These are phyloP conservation scores for Trichosporon coremiiforme DNA, from an alignment of 1,284 basidiomycete genomes.

Conservation along the genomic window DNA sequence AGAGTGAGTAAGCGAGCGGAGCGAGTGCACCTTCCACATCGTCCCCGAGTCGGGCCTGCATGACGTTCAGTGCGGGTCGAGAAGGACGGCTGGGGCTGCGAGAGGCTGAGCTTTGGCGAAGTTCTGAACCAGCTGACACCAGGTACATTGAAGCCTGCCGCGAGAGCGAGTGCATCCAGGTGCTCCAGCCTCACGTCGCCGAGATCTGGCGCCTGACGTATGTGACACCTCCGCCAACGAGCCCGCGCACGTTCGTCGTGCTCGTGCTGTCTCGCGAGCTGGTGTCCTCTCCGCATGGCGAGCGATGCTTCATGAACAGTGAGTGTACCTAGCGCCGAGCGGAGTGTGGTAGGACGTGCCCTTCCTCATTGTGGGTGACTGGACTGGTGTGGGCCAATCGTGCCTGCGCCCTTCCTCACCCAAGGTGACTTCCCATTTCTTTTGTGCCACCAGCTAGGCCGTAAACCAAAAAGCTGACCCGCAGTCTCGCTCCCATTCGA, in stretches of 20 bases:
- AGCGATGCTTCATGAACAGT: constrained; percentile 53
- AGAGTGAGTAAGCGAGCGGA: too few relatives aligned
- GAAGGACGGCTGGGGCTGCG: too few relatives aligned
- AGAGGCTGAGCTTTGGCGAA: too few relatives aligned
- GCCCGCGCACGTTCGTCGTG: constrained; percentile 53
- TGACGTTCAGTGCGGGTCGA: too few relatives aligned
- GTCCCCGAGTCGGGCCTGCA: too few relatives aligned
- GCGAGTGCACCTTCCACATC: too few relatives aligned
- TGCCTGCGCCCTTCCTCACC: constrained; percentile 1
- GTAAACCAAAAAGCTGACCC: too few relatives aligned
- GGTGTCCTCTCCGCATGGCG: constrained; percentile 37
- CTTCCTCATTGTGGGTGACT: too few relatives aligned
- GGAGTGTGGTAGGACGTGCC: too few relatives aligned
- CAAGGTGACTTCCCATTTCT: too few relatives aligned
- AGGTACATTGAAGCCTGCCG: constrained; percentile 53
- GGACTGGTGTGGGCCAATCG: not conserved
- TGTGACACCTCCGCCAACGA: constrained; percentile 51
- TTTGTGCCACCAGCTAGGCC: too few relatives aligned
- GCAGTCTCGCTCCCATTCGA: constrained; percentile 51
- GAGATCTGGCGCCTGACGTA: constrained; percentile 55
- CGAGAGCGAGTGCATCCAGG: constrained; percentile 51
- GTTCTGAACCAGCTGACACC: constrained; percentile 28
- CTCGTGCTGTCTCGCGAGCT: constrained; percentile 47
- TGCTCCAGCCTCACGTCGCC: constrained; percentile 48
- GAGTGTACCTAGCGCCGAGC: constrained; percentile 20